These are phyloP conservation scores for Calonectria pseudoreteaudii DNA, from an alignment of 2,329 filamentous ascomycete genomes.

Conservation along the genomic window DNA sequence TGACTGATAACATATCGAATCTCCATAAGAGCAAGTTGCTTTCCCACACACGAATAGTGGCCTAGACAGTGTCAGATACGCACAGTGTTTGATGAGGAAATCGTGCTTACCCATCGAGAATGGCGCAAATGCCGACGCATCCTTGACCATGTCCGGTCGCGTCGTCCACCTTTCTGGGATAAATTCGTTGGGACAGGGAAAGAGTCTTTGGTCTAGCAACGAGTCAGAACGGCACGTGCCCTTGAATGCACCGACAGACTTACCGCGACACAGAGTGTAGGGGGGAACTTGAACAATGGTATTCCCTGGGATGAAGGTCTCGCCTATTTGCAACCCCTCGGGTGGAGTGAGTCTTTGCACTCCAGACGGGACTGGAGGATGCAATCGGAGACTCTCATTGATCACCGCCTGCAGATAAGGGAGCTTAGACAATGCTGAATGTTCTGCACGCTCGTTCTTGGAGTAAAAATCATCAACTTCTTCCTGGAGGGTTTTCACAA, in stretches of 20 bases:
- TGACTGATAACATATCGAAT: conserved; percentile 23
- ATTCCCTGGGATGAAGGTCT: conserved; percentile 49
- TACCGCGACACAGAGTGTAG: neutral
- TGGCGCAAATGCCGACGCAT: conserved; percentile 46
- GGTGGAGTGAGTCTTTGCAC: conserved; percentile 49
- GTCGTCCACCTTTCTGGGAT: conserved; percentile 52
- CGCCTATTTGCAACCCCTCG: conserved; percentile 49
- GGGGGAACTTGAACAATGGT: conserved; percentile 44
- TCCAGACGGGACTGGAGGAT: conserved; percentile 49
- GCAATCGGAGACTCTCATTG: conserved; percentile 51
- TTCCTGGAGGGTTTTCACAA: neutral
- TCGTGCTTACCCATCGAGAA: conserved; percentile 45
- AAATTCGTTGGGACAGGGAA: neutral
- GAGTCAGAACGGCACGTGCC: neutral
- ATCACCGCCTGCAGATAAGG: conserved; percentile 46
- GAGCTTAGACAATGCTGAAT: conserved; percentile 24
- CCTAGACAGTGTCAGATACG: neutral
- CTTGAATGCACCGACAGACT: neutral
- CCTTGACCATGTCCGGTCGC: conserved; percentile 45
- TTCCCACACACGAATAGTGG: conserved; percentile 29
- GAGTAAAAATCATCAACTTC: conserved; percentile 26
- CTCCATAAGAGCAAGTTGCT: conserved; percentile 33
- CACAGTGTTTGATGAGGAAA: neutral
- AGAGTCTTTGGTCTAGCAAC: neutral
- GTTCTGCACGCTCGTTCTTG: conserved; percentile 43